Evolutionary conservation across 2,329 filamentous ascomycete genomes (phyloP), one percentile per base, ranked within the genome.

Genomic region (Arthrobotrys conoides): DNA sequence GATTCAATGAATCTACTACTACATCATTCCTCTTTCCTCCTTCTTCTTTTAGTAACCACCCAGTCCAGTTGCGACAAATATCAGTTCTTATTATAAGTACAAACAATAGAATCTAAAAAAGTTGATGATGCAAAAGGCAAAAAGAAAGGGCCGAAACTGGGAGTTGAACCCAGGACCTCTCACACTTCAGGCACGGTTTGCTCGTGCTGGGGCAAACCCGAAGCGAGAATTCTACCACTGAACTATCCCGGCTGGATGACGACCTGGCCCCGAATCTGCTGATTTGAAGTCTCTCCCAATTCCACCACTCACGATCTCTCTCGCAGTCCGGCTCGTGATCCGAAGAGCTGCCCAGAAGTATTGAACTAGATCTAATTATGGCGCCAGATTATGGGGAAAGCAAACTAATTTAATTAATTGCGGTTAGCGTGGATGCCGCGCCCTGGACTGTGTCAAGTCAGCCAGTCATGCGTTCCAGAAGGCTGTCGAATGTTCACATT

Each of bases 191-290:
- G 46, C 49, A 41, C 53, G 63, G 67, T 61, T 48, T 46, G 51
- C 38, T 65, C 63, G 44, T 38, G 27, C 41, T 55, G 44, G 59
- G 61, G 51, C 20, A 59, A 30, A 73, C 70, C 70, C 70, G 70
- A 73, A 73, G 70, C 70, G 63, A 73, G 70, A 73, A 73, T 73
- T 73, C 70, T 73, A 67, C 70, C 70, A 73, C 70, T 73, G 70
- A 73, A 73, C 70, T 73, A 73, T 41, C 49, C 49, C 48, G 63
- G 70, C 70, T 72, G 48, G 36, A 65, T 53, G 53, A 38, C 68
- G 36, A 38, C 9, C 46, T 30, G 14, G 10, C 36, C 9, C 20
- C 14, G 30, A 33, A 49, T 12, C 41, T 55, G 2, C 1, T 2
- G n/a, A 41, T 8, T 22, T 61, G 9, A n/a, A 44, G 18, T 16